These are phyloP conservation scores for Phytophthora pistaciae DNA, from an alignment of 352 stramenopile species.

Conservation along the genomic window DNA sequence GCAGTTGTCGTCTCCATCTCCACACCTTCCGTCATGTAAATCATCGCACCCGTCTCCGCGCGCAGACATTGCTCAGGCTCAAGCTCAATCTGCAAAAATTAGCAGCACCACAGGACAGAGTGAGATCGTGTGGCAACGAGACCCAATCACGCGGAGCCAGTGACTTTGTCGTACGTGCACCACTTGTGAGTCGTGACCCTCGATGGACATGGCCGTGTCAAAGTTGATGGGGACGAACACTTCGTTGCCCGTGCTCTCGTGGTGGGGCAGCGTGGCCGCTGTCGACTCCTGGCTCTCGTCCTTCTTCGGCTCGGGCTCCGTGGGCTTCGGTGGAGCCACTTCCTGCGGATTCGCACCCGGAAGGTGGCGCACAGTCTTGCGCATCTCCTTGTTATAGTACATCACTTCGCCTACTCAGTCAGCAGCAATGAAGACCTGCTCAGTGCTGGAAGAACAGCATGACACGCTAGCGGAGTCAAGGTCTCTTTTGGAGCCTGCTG, in stretches of 20 bases:
- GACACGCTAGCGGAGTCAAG: neutral
- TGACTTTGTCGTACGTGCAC: slow-evolving; percentile 64
- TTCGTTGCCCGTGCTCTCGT: slow-evolving; percentile 56
- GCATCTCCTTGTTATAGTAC: slow-evolving; percentile 70
- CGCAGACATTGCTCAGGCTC: slow-evolving; percentile 92
- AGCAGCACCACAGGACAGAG: slow-evolving; percentile 1
- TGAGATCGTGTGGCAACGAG: slow-evolving; percentile 2
- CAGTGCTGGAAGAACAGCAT: neutral
- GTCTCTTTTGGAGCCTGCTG: neutral
- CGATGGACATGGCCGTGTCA: slow-evolving; percentile 75
- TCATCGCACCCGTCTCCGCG: slow-evolving; percentile 94
- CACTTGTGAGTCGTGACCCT: slow-evolving; percentile 89
- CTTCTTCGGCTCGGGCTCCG: slow-evolving; percentile 14
- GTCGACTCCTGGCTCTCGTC: slow-evolving; percentile 15
- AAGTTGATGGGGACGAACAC: slow-evolving; percentile 88
- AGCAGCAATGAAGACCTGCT: neutral
- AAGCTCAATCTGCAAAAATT: slow-evolving; percentile 76
- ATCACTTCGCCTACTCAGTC: slow-evolving; percentile 56
- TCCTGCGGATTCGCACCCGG: slow-evolving; percentile 38
- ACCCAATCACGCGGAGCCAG: neutral
- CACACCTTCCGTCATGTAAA: slow-evolving; percentile 96
- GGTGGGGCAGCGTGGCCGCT: slow-evolving; percentile 23
- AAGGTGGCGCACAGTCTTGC: slow-evolving; percentile 67
- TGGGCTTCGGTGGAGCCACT: slow-evolving; percentile 9
- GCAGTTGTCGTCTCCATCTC: slow-evolving; percentile 92